Base-by-base conservation (phyloP, 768 basidiomycete genomes). In the Auricularia heimuer region DNA sequence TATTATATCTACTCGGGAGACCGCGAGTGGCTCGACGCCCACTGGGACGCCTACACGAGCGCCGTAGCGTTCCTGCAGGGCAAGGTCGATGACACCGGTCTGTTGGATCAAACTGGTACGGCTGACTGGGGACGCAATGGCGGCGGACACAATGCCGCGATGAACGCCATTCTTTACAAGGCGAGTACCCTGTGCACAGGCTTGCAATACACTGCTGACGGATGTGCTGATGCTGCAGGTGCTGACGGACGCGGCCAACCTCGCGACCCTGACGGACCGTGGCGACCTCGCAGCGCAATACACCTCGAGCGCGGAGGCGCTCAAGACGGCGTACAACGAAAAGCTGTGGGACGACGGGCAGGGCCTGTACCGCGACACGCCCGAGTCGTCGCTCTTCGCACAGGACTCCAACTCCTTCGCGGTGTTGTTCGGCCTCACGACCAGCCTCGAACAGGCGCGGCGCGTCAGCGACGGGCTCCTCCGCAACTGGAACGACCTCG, bases 351-450 rank as follows among this genome's bases (percentile, higher is more conserved):
- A 81, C 1, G 75, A 76, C 2, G 72, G 70, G 24, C 73, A 69
- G 0, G 83, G 83, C 1, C 75, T 82, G 80, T 86, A 83, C 66
- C 75, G 79, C 11, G 84, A 86, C 68, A 85, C 85, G 68, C 69
- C 73, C 7, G 82, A 81, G 1, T 82, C 83, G 1, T 79, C 80
- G 1, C 73, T 85, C 21, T 77, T 75, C 39, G 83, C 84, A 0
- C 83, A 86, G 68, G 84, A 86, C 66, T 84, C 79, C 8, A 85
- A 85, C 70, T 81, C 82, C 0, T 86, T 87, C 69, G 79, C 83
- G 2, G 73, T 85, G 1, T 65, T 85, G 8, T 85, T 78, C 71
- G 83, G 83, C 66, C 67, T 85, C 2, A 85, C 83, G 0, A 73
- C 70, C 3, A 74, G 77, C 0, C 35, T 71, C 0, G 75, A 70